Evolutionary conservation across 768 basidiomycete genomes (phyloP).

Genomic region (Russula dissimulans): DNA sequence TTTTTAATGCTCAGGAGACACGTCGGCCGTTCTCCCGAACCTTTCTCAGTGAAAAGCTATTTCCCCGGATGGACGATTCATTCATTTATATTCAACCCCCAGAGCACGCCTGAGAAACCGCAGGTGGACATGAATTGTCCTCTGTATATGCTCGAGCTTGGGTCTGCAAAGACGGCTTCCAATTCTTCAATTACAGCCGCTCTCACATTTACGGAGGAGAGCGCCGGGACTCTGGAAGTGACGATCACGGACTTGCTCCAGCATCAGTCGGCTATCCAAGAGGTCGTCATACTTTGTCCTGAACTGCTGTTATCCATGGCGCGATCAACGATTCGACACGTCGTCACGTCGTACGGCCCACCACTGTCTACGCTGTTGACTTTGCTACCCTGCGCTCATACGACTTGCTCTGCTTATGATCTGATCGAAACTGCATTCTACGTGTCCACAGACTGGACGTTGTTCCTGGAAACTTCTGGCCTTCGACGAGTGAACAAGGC

Average conservation of each 20-base stretch:
- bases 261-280: constrained; percentile 1
- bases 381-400: constrained; percentile 3
- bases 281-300: constrained; percentile 16
- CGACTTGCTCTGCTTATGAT: background rate
- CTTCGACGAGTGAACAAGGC: constrained; percentile 1
- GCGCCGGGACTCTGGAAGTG: background rate
- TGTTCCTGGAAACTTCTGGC: constrained; percentile 13
- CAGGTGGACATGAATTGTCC: background rate
- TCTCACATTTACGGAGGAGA: constrained; percentile 6
- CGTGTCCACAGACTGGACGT: constrained; percentile 7
- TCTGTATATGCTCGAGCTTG: constrained; percentile 16
- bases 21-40: background rate
- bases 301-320: constrained; percentile 10
- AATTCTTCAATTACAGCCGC: constrained; percentile 6
- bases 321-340: constrained; percentile 8
- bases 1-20: background rate
- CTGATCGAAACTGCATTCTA: constrained; percentile 6
- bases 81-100: background rate
- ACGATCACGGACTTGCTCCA: background rate
- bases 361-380: constrained; percentile 1
- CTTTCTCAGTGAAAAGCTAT: background rate
- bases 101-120: background rate
- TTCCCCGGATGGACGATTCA: constrained; percentile 6
- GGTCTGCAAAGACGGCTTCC: background rate
- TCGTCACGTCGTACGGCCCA: background rate